These are phyloP conservation scores for Pyracantha coccinea DNA, from an alignment of 331 rosid genomes.

Conservation along the genomic window DNA sequence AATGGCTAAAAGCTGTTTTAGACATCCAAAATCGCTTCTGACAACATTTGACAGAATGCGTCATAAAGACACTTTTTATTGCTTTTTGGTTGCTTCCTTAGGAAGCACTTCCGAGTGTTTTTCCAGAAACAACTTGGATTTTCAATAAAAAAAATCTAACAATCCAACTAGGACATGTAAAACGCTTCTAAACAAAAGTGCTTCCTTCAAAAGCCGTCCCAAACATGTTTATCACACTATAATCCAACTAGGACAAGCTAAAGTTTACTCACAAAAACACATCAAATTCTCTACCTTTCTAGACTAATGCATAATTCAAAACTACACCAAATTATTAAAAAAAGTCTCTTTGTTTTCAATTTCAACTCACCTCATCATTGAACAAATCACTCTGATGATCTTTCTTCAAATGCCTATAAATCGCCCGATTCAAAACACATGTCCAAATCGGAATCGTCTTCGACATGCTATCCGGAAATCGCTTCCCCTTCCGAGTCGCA, in stretches of 20 bases:
- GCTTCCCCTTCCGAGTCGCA: slow-evolving; percentile 86
- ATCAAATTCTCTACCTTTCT: background rate
- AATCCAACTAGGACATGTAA: too few species aligned
- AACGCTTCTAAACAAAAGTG: too few species aligned
- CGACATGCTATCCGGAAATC: slow-evolving; percentile 99
- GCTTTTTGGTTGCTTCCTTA: too few species aligned
- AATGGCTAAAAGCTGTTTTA: too few species aligned
- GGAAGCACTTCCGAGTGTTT: too few species aligned
- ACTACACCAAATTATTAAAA: background rate
- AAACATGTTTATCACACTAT: background rate
- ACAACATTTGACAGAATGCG: too few species aligned
- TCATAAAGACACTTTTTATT: too few species aligned
- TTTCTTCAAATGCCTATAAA: slow-evolving; percentile 29
- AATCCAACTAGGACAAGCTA: background rate
- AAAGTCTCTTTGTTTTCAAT: too few species aligned
- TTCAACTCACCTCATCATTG: slow-evolving; percentile 31
- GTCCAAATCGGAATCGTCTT: slow-evolving; percentile 94
- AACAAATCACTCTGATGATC: slow-evolving; percentile 1
- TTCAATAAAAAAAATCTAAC: too few species aligned
- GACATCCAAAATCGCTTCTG: too few species aligned
- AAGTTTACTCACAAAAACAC: background rate
- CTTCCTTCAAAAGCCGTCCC: too few species aligned
- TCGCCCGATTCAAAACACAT: slow-evolving; percentile 74
- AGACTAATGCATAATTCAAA: background rate
- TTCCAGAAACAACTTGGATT: too few species aligned